A percentile compares a stretch with the other conserved stretches of the same genome.
Evolutionary conservation across 129 eudicot species (phyloP).

Genomic region (Helichrysum umbraculigerum): DNA sequence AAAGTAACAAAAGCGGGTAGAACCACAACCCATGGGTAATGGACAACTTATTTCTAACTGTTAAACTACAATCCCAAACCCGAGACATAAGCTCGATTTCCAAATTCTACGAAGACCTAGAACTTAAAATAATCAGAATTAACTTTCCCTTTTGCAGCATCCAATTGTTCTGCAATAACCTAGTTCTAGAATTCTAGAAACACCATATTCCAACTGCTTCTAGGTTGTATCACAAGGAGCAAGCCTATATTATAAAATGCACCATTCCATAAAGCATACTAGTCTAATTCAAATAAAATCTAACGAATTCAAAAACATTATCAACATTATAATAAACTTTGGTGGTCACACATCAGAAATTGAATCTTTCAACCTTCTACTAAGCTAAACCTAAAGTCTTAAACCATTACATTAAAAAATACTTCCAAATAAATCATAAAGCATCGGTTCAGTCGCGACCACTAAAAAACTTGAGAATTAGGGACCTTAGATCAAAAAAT

Average conservation of each 20-base stretch:
- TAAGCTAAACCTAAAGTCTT: too few relatives aligned
- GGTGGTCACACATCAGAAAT: neutral
- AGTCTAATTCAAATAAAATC: neutral
- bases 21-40: neutral
- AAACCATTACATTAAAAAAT: neutral
- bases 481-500: neutral
- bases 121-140: neutral
- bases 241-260: too few relatives aligned
- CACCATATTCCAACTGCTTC: neutral
- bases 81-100: neutral
- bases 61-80: neutral
- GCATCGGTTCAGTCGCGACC: neutral
- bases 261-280: neutral
- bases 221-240: too few relatives aligned
- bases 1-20: neutral
- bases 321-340: neutral
- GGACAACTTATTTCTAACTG: neutral
- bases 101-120: neutral
- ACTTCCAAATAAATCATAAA: too few relatives aligned
- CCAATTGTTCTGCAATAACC: neutral
- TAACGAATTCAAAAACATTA: too few relatives aligned
- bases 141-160: neutral
- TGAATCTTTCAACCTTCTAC: neutral
- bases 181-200: conserved; percentile 2
- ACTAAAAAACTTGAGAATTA: neutral